Base-by-base conservation (phyloP, 2,329 filamentous ascomycete genomes). In the Harringtonia lauricola region DNA sequence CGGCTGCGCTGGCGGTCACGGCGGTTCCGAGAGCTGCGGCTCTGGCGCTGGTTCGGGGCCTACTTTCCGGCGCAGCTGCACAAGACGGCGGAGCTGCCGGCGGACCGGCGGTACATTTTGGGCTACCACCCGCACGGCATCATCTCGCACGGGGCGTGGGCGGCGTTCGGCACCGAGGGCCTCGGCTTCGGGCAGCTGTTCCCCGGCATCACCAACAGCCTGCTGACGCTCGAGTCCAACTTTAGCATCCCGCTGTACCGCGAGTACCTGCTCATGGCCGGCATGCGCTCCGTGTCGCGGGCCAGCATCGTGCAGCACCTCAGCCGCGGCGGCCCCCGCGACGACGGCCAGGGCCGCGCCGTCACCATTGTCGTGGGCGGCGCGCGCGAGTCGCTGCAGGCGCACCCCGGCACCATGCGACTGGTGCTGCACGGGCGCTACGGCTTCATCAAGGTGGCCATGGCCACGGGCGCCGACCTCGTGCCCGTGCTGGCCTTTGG, bases 301-400 rank as follows among this genome's bases (percentile, higher is more conserved):
- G 86, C 95, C 59, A 90, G 84, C 4, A 95, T 94, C 61, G 83
- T 89, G 61, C 94, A 95, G 56, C 70, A 92, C 8, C 72, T 98
- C 15, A 85, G 77, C 33, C 84, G 78, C 53, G 89, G 89, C 17
- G 88, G 89, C 0, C 63, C 68, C 5, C 83, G 94, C 49, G 69
- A 70, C 46, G 82, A 90, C 56, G 90, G 89, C 22, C 90, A 89
- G 80, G 89, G 92, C 15, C 83, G 89, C n/a, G 89, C 86, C 39
- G 94, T 96, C 46, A 95, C 92, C 2, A 95, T 98, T 53, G 92
- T 96, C 17, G 74, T 96, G 36, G 92, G 92, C 40, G 92, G 92
- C 9, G 92, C 92, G 4, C 77, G 87, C 15, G 92, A 98, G 64
- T 92, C 86, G 2, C 79, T 98, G 3, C 86, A 95, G 59, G 87